Percentiles rank a stretch among this genome's conserved stretches.
These are phyloP conservation scores for Pythium dissotocum DNA, from an alignment of 352 stramenopile genomes.

Conservation along the genomic window DNA sequence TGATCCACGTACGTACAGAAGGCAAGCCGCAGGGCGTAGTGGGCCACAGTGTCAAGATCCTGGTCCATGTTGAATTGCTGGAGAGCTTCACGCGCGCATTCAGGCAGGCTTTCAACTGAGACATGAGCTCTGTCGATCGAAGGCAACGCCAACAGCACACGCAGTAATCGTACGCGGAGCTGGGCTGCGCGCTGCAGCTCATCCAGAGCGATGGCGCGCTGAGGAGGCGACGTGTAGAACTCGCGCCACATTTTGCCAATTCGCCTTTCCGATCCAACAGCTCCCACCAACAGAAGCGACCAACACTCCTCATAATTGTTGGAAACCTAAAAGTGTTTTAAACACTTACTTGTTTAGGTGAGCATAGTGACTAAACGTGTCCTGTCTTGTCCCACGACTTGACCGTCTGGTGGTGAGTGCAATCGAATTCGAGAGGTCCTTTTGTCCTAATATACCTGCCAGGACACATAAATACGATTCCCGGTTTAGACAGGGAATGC, in stretches of 20 bases:
- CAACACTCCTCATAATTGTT: not conserved
- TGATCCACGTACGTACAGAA: constrained; percentile 25
- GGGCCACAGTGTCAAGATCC: constrained; percentile 19
- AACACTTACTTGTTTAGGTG: not conserved
- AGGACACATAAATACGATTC: not conserved
- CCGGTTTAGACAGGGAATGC: not conserved
- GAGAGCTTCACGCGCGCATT: constrained; percentile 8
- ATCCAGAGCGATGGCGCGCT: constrained; percentile 90
- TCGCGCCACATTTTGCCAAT: constrained; percentile 8
- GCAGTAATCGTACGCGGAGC: constrained; percentile 62
- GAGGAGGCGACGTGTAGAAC: constrained; percentile 88
- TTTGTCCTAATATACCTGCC: not conserved
- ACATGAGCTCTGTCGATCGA: constrained; percentile 1
- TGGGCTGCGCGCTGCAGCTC: constrained; percentile 92
- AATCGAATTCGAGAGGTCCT: not conserved
- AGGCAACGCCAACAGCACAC: constrained; percentile 14
- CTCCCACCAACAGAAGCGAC: constrained; percentile 2
- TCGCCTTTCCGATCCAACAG: not conserved
- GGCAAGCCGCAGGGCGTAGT: constrained; percentile 28
- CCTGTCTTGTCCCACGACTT: no score
- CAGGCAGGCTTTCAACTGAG: constrained; percentile 21
- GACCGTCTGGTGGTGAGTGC: not conserved
- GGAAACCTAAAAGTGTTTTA: not conserved
- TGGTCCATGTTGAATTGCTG: constrained; percentile 15
- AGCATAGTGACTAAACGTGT: not conserved